phyloP scores from a whole-genome alignment of 768 basidiomycete genomes.

The Mycena sanguinolenta region DNA sequence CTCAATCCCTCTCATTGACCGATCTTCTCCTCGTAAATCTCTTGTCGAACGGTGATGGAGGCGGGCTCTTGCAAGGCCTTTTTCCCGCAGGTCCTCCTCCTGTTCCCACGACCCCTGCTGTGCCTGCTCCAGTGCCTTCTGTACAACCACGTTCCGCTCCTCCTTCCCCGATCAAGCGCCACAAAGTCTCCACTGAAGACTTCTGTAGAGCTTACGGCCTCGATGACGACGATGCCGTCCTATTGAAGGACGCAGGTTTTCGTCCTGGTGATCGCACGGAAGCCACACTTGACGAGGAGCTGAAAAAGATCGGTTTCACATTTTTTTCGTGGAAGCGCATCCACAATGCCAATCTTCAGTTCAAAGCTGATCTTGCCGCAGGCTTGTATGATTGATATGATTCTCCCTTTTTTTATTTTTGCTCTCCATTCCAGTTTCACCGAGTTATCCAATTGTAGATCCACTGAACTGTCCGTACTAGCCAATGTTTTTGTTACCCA shows the following conservation, averaged over 20 bases:
- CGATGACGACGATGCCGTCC: too few relatives aligned
- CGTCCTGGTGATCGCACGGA: slow-evolving; percentile 10
- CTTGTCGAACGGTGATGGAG: neutral
- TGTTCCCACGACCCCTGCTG: too few relatives aligned
- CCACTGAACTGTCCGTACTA: neutral
- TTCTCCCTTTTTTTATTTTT: neutral
- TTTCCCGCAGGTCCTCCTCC: neutral
- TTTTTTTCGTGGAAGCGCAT: neutral
- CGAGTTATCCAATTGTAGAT: neutral
- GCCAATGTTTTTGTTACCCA: neutral
- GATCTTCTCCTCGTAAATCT: neutral
- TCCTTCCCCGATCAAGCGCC: neutral
- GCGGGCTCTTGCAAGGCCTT: neutral
- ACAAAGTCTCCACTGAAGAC: too few relatives aligned
- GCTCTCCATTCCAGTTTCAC: neutral
- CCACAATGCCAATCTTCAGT: neutral
- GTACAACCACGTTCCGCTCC: neutral
- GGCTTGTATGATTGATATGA: neutral
- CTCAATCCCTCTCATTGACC: neutral
- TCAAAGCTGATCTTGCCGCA: neutral
- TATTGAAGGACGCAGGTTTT: neutral
- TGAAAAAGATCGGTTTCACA: neutral
- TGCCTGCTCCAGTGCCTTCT: neutral
- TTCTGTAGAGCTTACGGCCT: too few relatives aligned
- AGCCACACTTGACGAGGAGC: neutral